Conservation (phyloP, 2,329 filamentous ascomycete genomes). For the Venturia effusa region DNA sequence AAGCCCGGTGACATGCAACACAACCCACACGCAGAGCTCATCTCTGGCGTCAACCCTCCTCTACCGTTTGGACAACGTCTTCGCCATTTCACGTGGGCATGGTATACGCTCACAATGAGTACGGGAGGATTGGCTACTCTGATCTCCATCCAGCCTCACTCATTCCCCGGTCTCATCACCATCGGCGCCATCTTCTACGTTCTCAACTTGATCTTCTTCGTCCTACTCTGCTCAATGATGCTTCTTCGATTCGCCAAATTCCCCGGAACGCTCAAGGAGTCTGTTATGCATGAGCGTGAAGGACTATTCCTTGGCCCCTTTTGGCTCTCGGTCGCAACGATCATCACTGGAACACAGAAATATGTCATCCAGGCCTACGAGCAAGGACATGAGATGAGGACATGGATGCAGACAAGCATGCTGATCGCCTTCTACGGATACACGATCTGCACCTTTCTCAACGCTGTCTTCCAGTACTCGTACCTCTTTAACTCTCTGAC, state of each 20-base stretch:
- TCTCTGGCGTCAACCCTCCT: constrained; percentile 9
- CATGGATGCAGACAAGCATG: constrained; percentile 47
- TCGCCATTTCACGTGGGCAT: constrained; percentile 57
- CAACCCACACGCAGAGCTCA: constrained; percentile 2
- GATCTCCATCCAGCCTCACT: constrained; percentile 50
- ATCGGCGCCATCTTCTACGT: constrained; percentile 60
- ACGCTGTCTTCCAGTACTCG: constrained; percentile 39
- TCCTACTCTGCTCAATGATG: constrained; percentile 35
- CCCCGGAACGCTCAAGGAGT: constrained; percentile 41
- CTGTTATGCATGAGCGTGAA: constrained; percentile 54
- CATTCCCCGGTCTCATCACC: constrained; percentile 50
- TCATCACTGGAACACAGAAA: constrained; percentile 55
- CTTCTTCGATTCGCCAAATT: constrained; percentile 55
- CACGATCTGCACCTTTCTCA: constrained; percentile 44
- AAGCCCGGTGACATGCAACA: neutral
- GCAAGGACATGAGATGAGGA: constrained; percentile 5
- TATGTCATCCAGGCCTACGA: constrained; percentile 52
- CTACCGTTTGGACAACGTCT: constrained; percentile 32
- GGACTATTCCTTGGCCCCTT: constrained; percentile 64
- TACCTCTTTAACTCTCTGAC: constrained; percentile 28
- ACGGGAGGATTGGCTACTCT: constrained; percentile 59
- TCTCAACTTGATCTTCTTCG: constrained; percentile 56
- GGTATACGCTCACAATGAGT: constrained; percentile 64
- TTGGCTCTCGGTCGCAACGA: constrained; percentile 56
- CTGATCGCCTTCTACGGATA: constrained; percentile 63